Conservation (phyloP, 768 basidiomycete species). For the Psilocybe subaeruginosa region DNA sequence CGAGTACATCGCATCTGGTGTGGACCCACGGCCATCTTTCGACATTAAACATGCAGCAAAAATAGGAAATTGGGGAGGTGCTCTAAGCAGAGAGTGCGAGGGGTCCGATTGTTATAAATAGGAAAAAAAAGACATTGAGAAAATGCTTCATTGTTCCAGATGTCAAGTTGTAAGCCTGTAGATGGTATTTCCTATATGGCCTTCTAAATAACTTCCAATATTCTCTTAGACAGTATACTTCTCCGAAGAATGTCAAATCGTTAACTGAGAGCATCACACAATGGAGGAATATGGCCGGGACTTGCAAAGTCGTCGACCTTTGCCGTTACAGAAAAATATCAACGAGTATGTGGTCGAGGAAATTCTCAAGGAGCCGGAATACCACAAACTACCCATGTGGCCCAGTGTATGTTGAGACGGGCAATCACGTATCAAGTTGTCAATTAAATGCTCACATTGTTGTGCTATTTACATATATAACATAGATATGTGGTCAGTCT, state of each 20-base stretch:
- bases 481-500: too few relatives aligned
- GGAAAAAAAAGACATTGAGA: neutral
- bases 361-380: neutral
- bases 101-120: neutral
- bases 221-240: conserved; percentile 2
- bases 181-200: too few relatives aligned
- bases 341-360: neutral
- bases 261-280: neutral
- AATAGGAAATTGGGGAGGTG: neutral
- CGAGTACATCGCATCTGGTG: conserved; percentile 1
- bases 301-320: neutral
- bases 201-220: neutral
- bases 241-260: neutral
- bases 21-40: neutral
- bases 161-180: conserved; percentile 3
- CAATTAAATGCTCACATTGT: too few relatives aligned
- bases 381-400: too few relatives aligned
- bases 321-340: neutral
- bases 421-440: too few relatives aligned
- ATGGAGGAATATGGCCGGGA: neutral
- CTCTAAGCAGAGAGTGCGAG: conserved; percentile 1
- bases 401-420: too few relatives aligned
- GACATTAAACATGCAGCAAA: conserved; percentile 4
- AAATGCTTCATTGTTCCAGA: neutral
- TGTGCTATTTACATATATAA: too few relatives aligned